phyloP scores from a whole-genome alignment of 2,329 filamentous ascomycete species.

The Bipolaris bicolor region DNA sequence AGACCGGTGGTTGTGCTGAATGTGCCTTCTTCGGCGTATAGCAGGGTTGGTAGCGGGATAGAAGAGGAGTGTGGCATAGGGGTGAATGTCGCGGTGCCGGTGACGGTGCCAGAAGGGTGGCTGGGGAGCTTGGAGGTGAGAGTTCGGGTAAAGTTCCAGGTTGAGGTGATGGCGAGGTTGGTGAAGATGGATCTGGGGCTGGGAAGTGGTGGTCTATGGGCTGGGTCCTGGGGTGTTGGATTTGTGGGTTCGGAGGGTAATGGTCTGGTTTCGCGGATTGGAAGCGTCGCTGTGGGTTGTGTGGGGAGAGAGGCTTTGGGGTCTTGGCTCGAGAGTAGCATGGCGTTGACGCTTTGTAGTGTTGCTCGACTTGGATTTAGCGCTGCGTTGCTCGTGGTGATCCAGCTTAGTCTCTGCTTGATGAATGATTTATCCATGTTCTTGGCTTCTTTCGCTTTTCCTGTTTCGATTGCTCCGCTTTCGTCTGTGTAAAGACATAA shows the following conservation, averaged over 20 bases:
- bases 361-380: conserved; percentile 85
- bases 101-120: conserved; percentile 70
- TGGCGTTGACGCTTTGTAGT: conserved; percentile 89
- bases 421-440: conserved; percentile 76
- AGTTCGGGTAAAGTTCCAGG: conserved; percentile 68
- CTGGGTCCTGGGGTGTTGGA: neutral
- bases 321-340: conserved; percentile 65
- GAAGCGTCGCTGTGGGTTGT: neutral
- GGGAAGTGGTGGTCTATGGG: no score
- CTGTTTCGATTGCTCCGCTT: conserved; percentile 54
- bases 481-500: conserved; percentile 75
- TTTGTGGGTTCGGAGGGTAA: neutral
- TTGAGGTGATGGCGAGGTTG: conserved; percentile 24
- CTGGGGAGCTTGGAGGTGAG: conserved; percentile 62
- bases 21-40: conserved; percentile 71
- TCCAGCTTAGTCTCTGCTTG: conserved; percentile 77
- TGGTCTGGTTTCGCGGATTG: neutral
- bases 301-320: conserved; percentile 1
- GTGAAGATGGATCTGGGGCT: conserved; percentile 19
- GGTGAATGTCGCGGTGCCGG: conserved; percentile 68
- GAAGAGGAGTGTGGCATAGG: conserved; percentile 40
- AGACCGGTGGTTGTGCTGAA: conserved; percentile 64
- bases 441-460: neutral
- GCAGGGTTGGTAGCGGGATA: conserved; percentile 59
- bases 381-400: conserved; percentile 78